Evolutionary conservation across 495 filamentous ascomycete genomes (phyloP).

Genomic region (Cercophora sp.): DNA sequence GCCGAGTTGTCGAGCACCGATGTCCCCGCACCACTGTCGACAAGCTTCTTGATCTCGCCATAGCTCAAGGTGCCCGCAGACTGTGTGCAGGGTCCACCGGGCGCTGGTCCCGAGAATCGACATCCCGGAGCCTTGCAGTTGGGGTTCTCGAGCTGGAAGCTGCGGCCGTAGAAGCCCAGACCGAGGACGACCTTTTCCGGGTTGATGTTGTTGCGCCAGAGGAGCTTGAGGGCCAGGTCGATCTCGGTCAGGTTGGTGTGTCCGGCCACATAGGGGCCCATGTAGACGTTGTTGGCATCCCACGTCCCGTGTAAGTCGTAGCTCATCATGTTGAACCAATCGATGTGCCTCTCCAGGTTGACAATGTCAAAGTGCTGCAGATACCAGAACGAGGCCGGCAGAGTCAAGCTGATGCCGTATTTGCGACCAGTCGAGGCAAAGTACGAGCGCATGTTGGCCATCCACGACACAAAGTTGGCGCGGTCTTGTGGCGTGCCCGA

Average conservation of each 20-base stretch:
- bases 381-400: constrained; percentile 53
- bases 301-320: constrained; percentile 45
- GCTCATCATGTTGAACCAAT: constrained; percentile 57
- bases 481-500: not conserved
- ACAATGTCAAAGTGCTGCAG: constrained; percentile 49
- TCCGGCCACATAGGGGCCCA: constrained; percentile 29
- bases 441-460: not conserved
- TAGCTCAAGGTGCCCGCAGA: constrained; percentile 30
- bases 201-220: constrained; percentile 49
- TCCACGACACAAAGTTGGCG: not conserved
- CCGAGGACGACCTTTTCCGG: constrained; percentile 43
- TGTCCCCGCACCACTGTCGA: not conserved
- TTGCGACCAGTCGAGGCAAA: not conserved
- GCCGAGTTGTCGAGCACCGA: constrained; percentile 17
- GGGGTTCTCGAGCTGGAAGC: constrained; percentile 19
- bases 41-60: constrained; percentile 34
- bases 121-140: constrained; percentile 24
- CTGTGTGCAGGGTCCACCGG: constrained; percentile 28
- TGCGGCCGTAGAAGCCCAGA: constrained; percentile 49
- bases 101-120: constrained; percentile 18
- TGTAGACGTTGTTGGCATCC: constrained; percentile 17
- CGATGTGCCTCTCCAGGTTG: constrained; percentile 31
- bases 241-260: constrained; percentile 59
- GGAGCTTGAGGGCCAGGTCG: constrained; percentile 38
- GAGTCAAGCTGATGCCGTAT: constrained; percentile 33